Base-by-base conservation (phyloP, 2,329 filamentous ascomycete species). In the Chaetomiaceae sp. region DNA sequence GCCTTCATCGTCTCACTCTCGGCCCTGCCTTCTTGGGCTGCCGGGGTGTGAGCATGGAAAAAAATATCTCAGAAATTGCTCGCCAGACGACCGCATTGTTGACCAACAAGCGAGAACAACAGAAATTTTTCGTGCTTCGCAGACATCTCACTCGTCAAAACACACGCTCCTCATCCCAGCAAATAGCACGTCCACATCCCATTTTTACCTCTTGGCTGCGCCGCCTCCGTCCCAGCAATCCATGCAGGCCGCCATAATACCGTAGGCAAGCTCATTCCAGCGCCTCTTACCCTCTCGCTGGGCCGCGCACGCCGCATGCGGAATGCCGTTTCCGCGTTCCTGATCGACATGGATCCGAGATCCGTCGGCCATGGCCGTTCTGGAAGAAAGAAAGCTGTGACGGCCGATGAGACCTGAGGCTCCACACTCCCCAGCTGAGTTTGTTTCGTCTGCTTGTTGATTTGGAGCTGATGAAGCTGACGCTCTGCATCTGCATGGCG, bases 281-380 rank as follows among this genome's bases (percentile, higher is more conserved):
- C 39, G 47, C 43, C 47, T 52, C 36, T 22, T 19, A n/a, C n/a
- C n/a, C n/a, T n/a, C n/a, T 31, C 27, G 46, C 52, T 59, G 57
- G 49, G 57, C 54, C 52, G 39, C 50, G 23, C 47, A 51, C 50
- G 53, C 51, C 51, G 36, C 51, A 46, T 38, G 43, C 56, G 50
- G 47, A n/a, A 37, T 36, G 20, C 17, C 17, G n/a, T 43, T 58
- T 56, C 51, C 33, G 48, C n/a, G 23, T 37, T 46, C 51, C 57
- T 55, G 54, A 55, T 59, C 55, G 46, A 31, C 58, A 37, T 43
- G 53, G 49, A 48, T 46, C 57, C 23, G 38, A 59, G 49, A 50
- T 48, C 40, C 45, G 17, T 43, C 50, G 50, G 55, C 15, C 57
- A 51, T 56, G 36, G 44, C 48, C 47, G 43, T 33, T 34, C 27